Conservation (phyloP, 306 rosid genomes). For the Vachellia pachyceras region DNA sequence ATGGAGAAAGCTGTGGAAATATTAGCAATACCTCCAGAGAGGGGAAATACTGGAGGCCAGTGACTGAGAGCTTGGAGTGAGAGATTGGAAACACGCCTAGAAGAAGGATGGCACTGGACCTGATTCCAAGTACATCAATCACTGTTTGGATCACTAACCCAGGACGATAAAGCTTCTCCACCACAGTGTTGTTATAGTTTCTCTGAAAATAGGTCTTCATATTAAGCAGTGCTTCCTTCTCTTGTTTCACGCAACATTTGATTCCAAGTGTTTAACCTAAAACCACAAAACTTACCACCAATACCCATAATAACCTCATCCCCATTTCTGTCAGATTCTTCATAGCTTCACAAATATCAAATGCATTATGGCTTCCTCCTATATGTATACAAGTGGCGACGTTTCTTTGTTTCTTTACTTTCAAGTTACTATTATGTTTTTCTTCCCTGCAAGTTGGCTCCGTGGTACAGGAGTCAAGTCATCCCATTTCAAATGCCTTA, state of each 20-base stretch:
- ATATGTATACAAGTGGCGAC: not conserved
- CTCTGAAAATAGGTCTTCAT: not conserved
- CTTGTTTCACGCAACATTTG: slow-evolving; percentile 3
- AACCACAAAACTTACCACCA: not conserved
- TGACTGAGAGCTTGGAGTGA: not conserved
- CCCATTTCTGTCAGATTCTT: not conserved
- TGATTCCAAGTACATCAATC: not conserved
- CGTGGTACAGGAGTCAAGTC: not conserved
- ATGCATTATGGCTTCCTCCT: not conserved
- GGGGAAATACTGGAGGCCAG: not conserved
- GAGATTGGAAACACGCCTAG: not conserved
- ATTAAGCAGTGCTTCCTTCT: not conserved
- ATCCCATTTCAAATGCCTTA: not conserved
- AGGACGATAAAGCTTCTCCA: not conserved
- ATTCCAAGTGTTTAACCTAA: not conserved
- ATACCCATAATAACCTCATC: not conserved
- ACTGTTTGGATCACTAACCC: not conserved
- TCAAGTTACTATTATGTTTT: not conserved
- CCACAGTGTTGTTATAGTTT: not conserved
- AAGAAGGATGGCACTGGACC: not conserved
- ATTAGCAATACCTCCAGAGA: too few species aligned
- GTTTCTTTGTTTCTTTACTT: not conserved
- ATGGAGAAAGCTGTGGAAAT: not conserved
- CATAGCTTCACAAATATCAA: not conserved
- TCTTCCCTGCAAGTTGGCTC: not conserved